Conservation (phyloP, 2,329 filamentous ascomycete genomes). For the Aspergillus pseudotamarii region DNA sequence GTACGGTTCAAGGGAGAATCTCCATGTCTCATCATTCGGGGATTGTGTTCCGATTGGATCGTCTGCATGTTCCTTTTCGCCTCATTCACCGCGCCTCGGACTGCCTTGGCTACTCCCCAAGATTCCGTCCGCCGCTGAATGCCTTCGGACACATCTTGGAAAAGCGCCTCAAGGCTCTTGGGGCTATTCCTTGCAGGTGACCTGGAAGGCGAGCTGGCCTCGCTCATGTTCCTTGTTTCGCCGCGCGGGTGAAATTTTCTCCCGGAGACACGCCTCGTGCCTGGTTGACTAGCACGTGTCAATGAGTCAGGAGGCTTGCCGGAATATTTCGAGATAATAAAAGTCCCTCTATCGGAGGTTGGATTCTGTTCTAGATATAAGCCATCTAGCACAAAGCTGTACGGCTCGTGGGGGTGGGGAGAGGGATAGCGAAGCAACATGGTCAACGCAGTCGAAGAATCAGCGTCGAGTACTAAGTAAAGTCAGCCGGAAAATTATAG, state of each 20-base stretch:
- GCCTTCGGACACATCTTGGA: slow-evolving; percentile 53
- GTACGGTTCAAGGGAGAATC: slow-evolving; percentile 17
- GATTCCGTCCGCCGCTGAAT: slow-evolving; percentile 52
- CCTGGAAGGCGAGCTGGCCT: slow-evolving; percentile 35
- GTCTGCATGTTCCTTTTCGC: slow-evolving; percentile 51
- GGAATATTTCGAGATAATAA: slow-evolving; percentile 51
- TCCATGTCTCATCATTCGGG: slow-evolving; percentile 28
- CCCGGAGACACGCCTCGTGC: slow-evolving; percentile 18
- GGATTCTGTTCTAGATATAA: slow-evolving; percentile 54
- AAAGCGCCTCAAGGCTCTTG: slow-evolving; percentile 48
- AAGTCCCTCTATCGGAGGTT: slow-evolving; percentile 45
- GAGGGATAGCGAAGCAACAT: slow-evolving; percentile 81
- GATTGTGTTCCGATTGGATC: slow-evolving; percentile 43
- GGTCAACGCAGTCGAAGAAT: slow-evolving; percentile 83
- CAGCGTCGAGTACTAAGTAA: slow-evolving; percentile 72
- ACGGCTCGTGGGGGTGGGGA: slow-evolving; percentile 66
- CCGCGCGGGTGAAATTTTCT: slow-evolving; percentile 30
- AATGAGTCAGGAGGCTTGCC: slow-evolving; percentile 43
- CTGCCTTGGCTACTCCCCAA: slow-evolving; percentile 53
- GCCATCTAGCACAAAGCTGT: slow-evolving; percentile 84
- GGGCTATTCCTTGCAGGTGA: slow-evolving; percentile 43
- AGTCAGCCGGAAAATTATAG: slow-evolving; percentile 15
- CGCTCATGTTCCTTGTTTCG: slow-evolving; percentile 33
- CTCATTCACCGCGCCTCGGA: slow-evolving; percentile 52
- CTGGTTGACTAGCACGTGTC: slow-evolving; percentile 27